These are phyloP conservation scores for Cytospora chrysosperma DNA, from an alignment of 2,329 filamentous ascomycete genomes.

Conservation along the genomic window DNA sequence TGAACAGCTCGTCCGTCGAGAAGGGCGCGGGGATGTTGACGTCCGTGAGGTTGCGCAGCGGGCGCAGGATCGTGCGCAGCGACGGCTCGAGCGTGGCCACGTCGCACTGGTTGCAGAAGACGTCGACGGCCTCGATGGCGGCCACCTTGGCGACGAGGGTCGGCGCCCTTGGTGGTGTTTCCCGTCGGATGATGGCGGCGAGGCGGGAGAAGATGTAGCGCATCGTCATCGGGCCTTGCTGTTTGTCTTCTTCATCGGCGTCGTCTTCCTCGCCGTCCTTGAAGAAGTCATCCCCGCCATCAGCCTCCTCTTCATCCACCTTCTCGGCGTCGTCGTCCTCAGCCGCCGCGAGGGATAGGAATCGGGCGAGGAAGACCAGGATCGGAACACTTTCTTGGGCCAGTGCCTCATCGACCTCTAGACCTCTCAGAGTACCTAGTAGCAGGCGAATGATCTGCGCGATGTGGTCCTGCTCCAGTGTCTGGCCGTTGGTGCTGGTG, in stretches of 20 bases:
- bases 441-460: constrained; percentile 53
- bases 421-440: constrained; percentile 57
- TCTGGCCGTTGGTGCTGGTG: constrained; percentile 67
- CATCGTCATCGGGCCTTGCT: constrained; percentile 53
- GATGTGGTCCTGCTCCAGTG: constrained; percentile 64
- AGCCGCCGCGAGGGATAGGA: constrained; percentile 50
- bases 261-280: constrained; percentile 36
- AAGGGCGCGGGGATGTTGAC: constrained; percentile 69
- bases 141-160: constrained; percentile 73
- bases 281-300: constrained; percentile 35
- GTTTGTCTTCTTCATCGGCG: constrained; percentile 32
- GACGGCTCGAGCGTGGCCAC: constrained; percentile 57
- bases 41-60: constrained; percentile 82
- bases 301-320: constrained; percentile 40
- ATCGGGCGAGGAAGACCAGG: constrained; percentile 73
- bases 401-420: constrained; percentile 68
- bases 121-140: constrained; percentile 71
- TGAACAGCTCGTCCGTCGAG: constrained; percentile 69
- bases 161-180: constrained; percentile 61
- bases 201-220: constrained; percentile 77
- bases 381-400: constrained; percentile 78
- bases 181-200: constrained; percentile 74
- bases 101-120: constrained; percentile 63
- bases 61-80: constrained; percentile 58
- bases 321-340: constrained; percentile 43